A percentile compares a stretch with the other conserved stretches of the same genome.
Conservation (phyloP, 2,329 filamentous ascomycete species). For the Cephalotrichum gorgonifer region DNA sequence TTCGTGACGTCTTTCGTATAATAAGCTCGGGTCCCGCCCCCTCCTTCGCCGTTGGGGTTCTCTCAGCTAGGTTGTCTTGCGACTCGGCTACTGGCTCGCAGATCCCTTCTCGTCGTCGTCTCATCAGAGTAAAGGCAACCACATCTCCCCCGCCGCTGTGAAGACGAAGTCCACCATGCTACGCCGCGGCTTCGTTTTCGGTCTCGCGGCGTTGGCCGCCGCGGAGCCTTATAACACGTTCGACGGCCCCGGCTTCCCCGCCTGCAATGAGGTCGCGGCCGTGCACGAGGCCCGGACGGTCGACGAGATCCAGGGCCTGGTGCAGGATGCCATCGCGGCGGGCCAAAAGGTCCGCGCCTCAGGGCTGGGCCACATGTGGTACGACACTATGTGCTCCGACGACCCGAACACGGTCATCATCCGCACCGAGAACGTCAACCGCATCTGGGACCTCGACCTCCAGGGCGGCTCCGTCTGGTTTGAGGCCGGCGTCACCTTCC, state of each 20-base stretch:
- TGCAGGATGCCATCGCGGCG: conserved; percentile 26
- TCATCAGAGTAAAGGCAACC: too few species aligned
- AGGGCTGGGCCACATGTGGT: conserved; percentile 42
- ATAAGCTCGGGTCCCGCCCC: not conserved
- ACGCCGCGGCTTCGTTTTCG: not conserved
- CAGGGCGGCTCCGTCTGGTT: conserved; percentile 33
- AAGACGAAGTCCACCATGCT: not conserved
- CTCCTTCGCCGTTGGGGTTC: not conserved
- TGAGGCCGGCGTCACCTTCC: conserved; percentile 40
- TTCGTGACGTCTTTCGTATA: not conserved
- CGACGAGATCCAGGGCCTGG: conserved; percentile 28
- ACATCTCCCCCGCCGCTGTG: not conserved
- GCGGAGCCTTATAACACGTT: conserved; percentile 35
- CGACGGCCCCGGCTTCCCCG: conserved; percentile 35
- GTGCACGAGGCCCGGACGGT: conserved; percentile 34
- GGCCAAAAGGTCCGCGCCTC: conserved; percentile 32
- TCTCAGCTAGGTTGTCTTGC: not conserved
- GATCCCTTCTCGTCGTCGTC: too few species aligned
- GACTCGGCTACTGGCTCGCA: too few species aligned
- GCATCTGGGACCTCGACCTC: conserved; percentile 32
- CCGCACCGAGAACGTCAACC: conserved; percentile 31
- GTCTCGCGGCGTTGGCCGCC: conserved; percentile 6
- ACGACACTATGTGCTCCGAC: conserved; percentile 42
- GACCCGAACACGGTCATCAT: conserved; percentile 34
- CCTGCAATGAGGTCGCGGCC: conserved; percentile 33